These are phyloP conservation scores for Barnettozyma californica DNA, from an alignment of 805 yeast genomes.

Conservation along the genomic window DNA sequence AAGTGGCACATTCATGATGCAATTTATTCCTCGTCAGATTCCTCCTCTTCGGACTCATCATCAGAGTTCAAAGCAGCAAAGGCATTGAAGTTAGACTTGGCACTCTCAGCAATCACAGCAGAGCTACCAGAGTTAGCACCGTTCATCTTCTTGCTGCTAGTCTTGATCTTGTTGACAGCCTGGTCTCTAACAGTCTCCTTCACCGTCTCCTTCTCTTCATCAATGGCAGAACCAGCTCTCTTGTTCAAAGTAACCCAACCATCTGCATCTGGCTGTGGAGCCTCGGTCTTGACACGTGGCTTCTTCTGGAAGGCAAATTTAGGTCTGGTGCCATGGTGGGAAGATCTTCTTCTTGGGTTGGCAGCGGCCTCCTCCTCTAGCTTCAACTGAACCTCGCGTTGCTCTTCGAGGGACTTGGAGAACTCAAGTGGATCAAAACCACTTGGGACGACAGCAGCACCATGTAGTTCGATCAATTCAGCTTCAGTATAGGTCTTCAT, in stretches of 20 bases:
- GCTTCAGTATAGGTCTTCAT: slow-evolving; percentile 67
- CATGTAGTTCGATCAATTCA: slow-evolving; percentile 54
- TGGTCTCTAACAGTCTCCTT: slow-evolving; percentile 36
- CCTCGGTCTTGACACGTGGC: slow-evolving; percentile 22
- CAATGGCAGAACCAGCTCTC: slow-evolving; percentile 39
- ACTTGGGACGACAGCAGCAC: slow-evolving; percentile 52
- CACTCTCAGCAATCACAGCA: slow-evolving; percentile 65
- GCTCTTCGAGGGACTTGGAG: slow-evolving; percentile 60
- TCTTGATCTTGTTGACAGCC: slow-evolving; percentile 50
- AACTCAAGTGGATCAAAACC: slow-evolving; percentile 62
- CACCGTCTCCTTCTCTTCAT: slow-evolving; percentile 40
- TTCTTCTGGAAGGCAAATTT: slow-evolving; percentile 50
- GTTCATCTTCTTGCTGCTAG: slow-evolving; percentile 70
- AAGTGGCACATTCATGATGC: background rate
- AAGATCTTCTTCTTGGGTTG: slow-evolving; percentile 50
- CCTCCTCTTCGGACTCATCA: slow-evolving; percentile 26
- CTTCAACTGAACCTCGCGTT: slow-evolving; percentile 41
- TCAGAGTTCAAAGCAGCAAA: slow-evolving; percentile 58
- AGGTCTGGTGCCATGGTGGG: slow-evolving; percentile 40
- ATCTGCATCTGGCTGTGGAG: slow-evolving; percentile 61
- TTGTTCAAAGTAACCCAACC: slow-evolving; percentile 73
- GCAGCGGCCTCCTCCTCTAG: slow-evolving; percentile 15
- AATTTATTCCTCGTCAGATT: slow-evolving; percentile 13
- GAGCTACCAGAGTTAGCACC: slow-evolving; percentile 71
- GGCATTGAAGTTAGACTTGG: slow-evolving; percentile 66